phyloP scores from a whole-genome alignment of 2,329 filamentous ascomycete species.

The Ramularia collo-cygni region DNA sequence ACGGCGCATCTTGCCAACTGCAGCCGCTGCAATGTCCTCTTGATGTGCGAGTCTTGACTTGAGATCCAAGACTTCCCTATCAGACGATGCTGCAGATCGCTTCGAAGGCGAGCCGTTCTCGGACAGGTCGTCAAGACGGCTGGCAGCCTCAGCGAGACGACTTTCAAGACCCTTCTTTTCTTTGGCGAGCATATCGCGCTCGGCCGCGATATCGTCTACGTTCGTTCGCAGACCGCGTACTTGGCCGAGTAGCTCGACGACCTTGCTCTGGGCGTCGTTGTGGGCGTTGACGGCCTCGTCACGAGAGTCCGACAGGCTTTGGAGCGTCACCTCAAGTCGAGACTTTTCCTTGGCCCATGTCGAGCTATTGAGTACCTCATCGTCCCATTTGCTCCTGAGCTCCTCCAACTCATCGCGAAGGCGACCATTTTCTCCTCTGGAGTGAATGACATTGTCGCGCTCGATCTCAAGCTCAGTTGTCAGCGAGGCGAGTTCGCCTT shows the following conservation, averaged over 20 bases:
- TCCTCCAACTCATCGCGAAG: constrained; percentile 95
- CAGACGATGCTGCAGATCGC: constrained; percentile 80
- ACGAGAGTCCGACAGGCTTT: constrained; percentile 81
- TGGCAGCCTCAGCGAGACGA: constrained; percentile 77
- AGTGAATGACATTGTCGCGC: constrained; percentile 79
- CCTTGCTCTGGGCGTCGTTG: constrained; percentile 89
- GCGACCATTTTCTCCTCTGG: constrained; percentile 74
- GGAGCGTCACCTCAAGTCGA: constrained; percentile 78
- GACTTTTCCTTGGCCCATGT: constrained; percentile 98
- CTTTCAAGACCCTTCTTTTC: constrained; percentile 88
- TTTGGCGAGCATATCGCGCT: constrained; percentile 75
- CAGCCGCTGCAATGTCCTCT: constrained; percentile 84
- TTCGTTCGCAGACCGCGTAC: constrained; percentile 76
- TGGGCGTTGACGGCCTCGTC: constrained; percentile 91
- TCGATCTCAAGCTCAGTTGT: constrained; percentile 91
- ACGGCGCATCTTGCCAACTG: constrained; percentile 93
- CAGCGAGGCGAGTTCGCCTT: constrained; percentile 80
- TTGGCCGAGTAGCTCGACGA: constrained; percentile 83
- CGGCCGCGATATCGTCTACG: constrained; percentile 77
- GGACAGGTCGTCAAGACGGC: constrained; percentile 74
- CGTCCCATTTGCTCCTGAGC: constrained; percentile 92
- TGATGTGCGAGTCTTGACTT: constrained; percentile 85
- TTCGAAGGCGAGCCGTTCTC: constrained; percentile 78
- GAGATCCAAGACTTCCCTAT: constrained; percentile 82
- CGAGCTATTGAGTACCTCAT: constrained; percentile 93